These are phyloP conservation scores for Pseudognaphalium luteoalbum DNA, from an alignment of 129 eudicot genomes.

Conservation along the genomic window DNA sequence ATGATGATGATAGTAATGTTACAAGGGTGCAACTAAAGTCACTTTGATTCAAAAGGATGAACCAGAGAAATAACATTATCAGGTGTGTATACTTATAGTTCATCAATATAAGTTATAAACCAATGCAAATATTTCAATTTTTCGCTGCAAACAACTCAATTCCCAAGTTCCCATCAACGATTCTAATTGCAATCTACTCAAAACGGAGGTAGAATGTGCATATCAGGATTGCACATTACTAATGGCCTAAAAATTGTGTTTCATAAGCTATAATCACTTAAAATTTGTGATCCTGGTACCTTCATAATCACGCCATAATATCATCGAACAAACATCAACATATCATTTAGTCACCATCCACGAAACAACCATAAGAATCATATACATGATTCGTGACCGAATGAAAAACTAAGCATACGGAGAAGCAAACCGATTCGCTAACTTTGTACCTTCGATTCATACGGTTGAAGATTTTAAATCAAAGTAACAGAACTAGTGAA, in stretches of 20 bases:
- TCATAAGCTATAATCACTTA: not conserved
- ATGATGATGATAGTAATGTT: not conserved
- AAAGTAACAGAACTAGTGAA: not conserved
- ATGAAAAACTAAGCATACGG: not conserved
- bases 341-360: no score
- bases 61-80: not conserved
- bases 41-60: constrained; percentile 10
- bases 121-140: not conserved
- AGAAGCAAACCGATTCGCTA: no score
- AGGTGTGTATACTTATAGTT: not conserved
- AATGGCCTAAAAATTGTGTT: not conserved
- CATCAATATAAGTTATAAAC: not conserved
- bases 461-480: not conserved
- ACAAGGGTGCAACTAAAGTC: not conserved
- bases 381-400: no score
- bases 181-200: not conserved
- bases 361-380: no score
- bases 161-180: not conserved
- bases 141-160: not conserved
- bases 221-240: not conserved
- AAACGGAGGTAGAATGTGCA: not conserved
- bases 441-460: no score
- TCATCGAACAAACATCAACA: not conserved
- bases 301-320: not conserved
- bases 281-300: not conserved